Conservation (phyloP, 768 basidiomycete genomes). For the Serendipita indica region DNA sequence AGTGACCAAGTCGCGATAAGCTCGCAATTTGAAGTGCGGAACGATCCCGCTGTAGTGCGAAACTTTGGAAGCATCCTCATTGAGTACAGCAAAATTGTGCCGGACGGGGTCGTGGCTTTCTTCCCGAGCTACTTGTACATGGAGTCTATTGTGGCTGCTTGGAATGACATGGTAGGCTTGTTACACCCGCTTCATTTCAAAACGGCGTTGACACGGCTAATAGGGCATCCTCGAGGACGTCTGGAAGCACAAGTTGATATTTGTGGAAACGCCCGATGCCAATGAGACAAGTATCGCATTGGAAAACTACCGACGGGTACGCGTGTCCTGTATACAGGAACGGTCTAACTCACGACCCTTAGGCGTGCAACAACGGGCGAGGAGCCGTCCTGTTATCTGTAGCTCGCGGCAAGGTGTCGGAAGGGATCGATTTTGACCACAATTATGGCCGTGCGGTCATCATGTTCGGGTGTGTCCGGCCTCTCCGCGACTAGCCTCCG, state of each 20-base stretch:
- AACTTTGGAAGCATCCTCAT: constrained; percentile 98
- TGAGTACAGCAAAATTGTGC: constrained; percentile 95
- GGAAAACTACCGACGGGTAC: constrained; percentile 88
- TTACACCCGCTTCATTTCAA: constrained; percentile 14
- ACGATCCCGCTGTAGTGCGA: constrained; percentile 96
- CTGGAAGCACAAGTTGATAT: constrained; percentile 98
- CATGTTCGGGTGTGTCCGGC: constrained; percentile 80
- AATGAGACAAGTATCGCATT: constrained; percentile 97
- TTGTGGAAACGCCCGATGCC: constrained; percentile 98
- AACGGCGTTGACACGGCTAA: constrained; percentile 10
- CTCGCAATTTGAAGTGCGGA: constrained; percentile 95
- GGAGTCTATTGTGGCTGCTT: constrained; percentile 99
- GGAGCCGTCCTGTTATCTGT: constrained; percentile 94
- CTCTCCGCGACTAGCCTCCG: neutral
- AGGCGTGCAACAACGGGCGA: constrained; percentile 98
- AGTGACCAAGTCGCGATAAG: constrained; percentile 98
- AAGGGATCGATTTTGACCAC: constrained; percentile 99
- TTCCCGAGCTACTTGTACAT: constrained; percentile 99
- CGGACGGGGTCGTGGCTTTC: constrained; percentile 97
- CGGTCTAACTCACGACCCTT: neutral
- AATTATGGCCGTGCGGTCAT: constrained; percentile 98
- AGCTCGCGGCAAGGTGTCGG: constrained; percentile 96
- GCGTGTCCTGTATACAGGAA: constrained; percentile 14
- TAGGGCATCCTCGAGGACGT: constrained; percentile 98
- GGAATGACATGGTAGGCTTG: constrained; percentile 93